Evolutionary conservation across 2,329 filamentous ascomycete species (phyloP), one percentile per base, ranked within the genome.

Genomic region (Aspergillus transmontanensis): DNA sequence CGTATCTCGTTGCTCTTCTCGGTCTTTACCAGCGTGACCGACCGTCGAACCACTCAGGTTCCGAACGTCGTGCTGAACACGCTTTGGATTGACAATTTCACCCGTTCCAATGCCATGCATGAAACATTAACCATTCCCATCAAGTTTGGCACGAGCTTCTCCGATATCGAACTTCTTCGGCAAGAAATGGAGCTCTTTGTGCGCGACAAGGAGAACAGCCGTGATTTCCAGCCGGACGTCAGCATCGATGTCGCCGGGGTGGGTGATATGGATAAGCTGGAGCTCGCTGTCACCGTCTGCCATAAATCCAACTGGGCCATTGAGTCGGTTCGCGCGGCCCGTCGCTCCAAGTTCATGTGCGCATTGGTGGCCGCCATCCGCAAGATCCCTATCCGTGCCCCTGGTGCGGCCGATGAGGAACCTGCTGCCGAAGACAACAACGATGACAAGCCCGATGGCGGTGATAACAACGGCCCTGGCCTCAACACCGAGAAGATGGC

Each of bases 271-370:
- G 92, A 96, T 79, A 97, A 97, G 81, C 83, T 98, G 57, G 86
- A 91, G 70, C 86, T 99, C 60, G 88, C 89, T 71, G 84, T 97
- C 45, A 89, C 91, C 71, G 93, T 97, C 74, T 89, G 90, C 73
- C 93, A 98, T 84, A 98, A 98, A 81, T 92, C 90, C 62, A 95
- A 94, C 80, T 94, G 92, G 91, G 88, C 92, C 69, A 93, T 97
- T 78, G 94, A 97, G 69, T 85, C 87, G 1, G 85, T 97, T 46
- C 90, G 94, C 46, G 89, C 90, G 21, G 86, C 90, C 7, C 89
- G 94, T 58, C 89, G 94, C 64, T 96, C 91, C 76, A 98, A 97
- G 79, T 98, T 99, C 81, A 96, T 98, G 89, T 97, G 94, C 74
- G 95, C 95, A 0, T 83, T 99, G 63, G 89, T 95, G 5, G 79